A percentile compares a stretch with the other conserved stretches of the same genome.
phyloP scores from a whole-genome alignment of 2,329 filamentous ascomycete species.

The Grosmannia penicillata region DNA sequence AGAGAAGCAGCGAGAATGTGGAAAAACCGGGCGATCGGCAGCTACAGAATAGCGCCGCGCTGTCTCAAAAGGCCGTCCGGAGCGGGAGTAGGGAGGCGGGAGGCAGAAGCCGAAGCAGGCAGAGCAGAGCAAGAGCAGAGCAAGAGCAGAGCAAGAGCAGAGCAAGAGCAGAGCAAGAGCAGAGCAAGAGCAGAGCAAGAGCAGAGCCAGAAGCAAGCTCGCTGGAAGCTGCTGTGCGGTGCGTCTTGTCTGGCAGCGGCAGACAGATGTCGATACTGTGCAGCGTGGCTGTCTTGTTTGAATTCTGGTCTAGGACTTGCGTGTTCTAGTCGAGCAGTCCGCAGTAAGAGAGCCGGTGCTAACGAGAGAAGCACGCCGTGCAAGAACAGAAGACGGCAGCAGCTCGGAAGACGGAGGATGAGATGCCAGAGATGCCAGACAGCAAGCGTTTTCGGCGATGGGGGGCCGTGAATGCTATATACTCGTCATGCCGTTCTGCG shows the following conservation, averaged over 20 bases:
- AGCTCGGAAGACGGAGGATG: background rate
- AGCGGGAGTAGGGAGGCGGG: background rate
- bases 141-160: background rate
- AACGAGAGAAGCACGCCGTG: background rate
- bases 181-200: too few relatives aligned
- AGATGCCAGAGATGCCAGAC: background rate
- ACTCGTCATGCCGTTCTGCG: too few relatives aligned
- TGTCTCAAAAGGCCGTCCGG: background rate
- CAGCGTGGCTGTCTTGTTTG: too few relatives aligned
- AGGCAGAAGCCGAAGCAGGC: background rate
- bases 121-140: background rate
- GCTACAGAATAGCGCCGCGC: too few relatives aligned
- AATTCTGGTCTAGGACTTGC: too few relatives aligned
- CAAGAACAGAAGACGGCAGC: background rate
- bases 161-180: too few relatives aligned
- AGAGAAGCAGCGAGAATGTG: background rate
- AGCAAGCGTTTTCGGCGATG: conserved; percentile 1
- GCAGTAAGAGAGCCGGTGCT: too few relatives aligned
- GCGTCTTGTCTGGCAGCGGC: too few relatives aligned
- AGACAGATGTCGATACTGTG: too few relatives aligned
- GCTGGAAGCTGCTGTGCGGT: too few relatives aligned
- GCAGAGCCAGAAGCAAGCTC: too few relatives aligned
- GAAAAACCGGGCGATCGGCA: background rate
- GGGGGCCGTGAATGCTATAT: conserved; percentile 9
- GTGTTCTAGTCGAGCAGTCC: too few relatives aligned